phyloP scores from a whole-genome alignment of 371 early-diverging fungal species.

The Mucor irregularis region DNA sequence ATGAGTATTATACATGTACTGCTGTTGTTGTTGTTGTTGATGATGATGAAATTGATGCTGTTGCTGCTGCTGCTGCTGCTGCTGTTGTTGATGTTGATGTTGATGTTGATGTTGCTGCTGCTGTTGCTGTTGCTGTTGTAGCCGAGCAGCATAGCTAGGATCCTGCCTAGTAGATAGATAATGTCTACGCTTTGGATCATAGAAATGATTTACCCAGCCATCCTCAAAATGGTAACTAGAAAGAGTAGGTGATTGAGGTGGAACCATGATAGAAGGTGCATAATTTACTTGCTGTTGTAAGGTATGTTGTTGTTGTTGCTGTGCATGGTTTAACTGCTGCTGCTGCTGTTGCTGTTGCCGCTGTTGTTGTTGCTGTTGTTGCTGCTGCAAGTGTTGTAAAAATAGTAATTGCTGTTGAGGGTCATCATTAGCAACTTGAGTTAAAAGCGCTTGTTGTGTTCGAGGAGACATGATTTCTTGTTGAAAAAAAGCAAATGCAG shows the following conservation, averaged over 20 bases:
- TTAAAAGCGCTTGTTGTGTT: constrained; percentile 21
- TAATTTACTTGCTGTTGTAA: constrained; percentile 6
- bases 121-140: constrained; percentile 1
- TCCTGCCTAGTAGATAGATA: constrained; percentile 42
- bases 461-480: constrained; percentile 27
- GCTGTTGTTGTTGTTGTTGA: constrained; percentile 15
- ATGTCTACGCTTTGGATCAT: constrained; percentile 43
- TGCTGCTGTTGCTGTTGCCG: constrained; percentile 10
- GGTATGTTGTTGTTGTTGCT: constrained; percentile 15
- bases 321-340: background rate
- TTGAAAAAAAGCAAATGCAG: constrained; percentile 44
- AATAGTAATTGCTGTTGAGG: constrained; percentile 12
- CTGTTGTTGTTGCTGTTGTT: constrained; percentile 6
- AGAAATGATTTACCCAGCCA: constrained; percentile 50
- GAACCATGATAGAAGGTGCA: constrained; percentile 49
- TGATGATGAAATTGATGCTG: constrained; percentile 26
- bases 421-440: constrained; percentile 6
- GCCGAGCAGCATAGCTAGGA: constrained; percentile 37
- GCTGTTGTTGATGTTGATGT: constrained; percentile 28
- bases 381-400: constrained; percentile 2
- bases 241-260: constrained; percentile 53
- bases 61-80: constrained; percentile 15
- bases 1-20: constrained; percentile 1
- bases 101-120: constrained; percentile 12
- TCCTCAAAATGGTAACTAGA: constrained; percentile 52